Evolutionary conservation across 2,329 filamentous ascomycete genomes (phyloP), one percentile per base, ranked within the genome.

Genomic region (Eurotiales sp.): DNA sequence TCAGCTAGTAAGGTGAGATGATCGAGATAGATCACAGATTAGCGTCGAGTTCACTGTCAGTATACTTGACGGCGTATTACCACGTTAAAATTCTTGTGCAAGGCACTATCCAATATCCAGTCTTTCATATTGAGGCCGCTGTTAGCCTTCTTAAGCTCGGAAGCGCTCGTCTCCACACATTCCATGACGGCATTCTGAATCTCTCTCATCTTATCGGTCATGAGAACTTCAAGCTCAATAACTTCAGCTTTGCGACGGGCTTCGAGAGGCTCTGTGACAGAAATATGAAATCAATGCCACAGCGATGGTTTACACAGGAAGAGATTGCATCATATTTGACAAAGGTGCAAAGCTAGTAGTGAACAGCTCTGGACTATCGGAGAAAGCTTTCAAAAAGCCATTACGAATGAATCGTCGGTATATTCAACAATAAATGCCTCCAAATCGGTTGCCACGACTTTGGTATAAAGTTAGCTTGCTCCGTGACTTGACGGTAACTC

Each of bases 121-220:
- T 96, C 91, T 54, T 95, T 91, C 84, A 97, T 91, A 60, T 97
- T 92, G 6, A 99, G 76, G 2, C 90, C 91, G 1, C 84, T 81
- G 63, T 96, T 97, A 15, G 84, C 82, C 72, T 95, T 97, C 67
- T 92, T 95, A 39, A 99, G 79, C 71, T 99, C 93, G 50, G 88
- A 84, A 58, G 99, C 93, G 65, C 90, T 96, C 59, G 90, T 86
- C 69, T 97, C 92, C 15, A 99, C 91, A 65, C 93, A 99, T 66
- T 97, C 92, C 70, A 99, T 82, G 54, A 97, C 86, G 22, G 93
- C 91, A 57, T 88, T 92, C 64, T 99, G 93, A 36, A 99, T 96
- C 37, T 90, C 85, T 54, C 81, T 82, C 93, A 99, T 99, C 45
- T 84, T 81, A 32, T 95, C 88, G 4, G 90, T 96, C 92, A 99